Conservation (phyloP, 768 basidiomycete species). For the Trametes sanguinea region DNA sequence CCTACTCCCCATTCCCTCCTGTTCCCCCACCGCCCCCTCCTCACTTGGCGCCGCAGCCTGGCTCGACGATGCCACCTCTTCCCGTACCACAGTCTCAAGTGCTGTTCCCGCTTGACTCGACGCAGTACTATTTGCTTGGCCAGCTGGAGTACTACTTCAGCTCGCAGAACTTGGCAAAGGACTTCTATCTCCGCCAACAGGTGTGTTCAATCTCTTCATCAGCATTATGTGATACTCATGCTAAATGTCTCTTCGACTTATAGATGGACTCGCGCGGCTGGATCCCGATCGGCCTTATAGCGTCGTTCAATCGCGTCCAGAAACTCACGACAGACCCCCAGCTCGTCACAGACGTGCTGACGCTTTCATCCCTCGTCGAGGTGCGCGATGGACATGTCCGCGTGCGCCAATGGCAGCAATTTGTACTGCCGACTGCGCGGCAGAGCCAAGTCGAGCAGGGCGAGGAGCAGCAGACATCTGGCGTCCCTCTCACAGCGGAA, state of each 20-base stretch:
- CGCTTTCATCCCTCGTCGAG: constrained; percentile 67
- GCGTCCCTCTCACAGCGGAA: constrained; percentile 30
- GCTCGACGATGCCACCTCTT: constrained; percentile 33
- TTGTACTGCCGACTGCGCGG: constrained; percentile 62
- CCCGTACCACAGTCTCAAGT: constrained; percentile 50
- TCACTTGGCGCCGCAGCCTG: constrained; percentile 18
- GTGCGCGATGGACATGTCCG: constrained; percentile 70
- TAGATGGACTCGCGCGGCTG: constrained; percentile 92
- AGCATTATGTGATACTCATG: neutral
- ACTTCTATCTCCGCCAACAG: constrained; percentile 77
- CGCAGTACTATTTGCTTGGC: constrained; percentile 68
- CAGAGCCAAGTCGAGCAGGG: constrained; percentile 43
- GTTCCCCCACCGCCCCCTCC: constrained; percentile 27
- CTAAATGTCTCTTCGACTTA: neutral
- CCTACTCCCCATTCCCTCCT: constrained; percentile 21
- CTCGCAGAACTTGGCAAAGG: constrained; percentile 85
- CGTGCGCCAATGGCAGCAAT: constrained; percentile 64
- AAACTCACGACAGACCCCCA: constrained; percentile 58
- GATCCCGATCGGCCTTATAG: constrained; percentile 79
- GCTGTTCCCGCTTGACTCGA: constrained; percentile 63
- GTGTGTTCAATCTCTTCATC: constrained; percentile 44
- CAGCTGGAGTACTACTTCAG: constrained; percentile 94
- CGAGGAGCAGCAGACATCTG: neutral
- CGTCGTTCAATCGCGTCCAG: constrained; percentile 85
- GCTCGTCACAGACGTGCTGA: constrained; percentile 71